phyloP scores from a whole-genome alignment of 345 rosid species.

The Sisymbrium irio region DNA sequence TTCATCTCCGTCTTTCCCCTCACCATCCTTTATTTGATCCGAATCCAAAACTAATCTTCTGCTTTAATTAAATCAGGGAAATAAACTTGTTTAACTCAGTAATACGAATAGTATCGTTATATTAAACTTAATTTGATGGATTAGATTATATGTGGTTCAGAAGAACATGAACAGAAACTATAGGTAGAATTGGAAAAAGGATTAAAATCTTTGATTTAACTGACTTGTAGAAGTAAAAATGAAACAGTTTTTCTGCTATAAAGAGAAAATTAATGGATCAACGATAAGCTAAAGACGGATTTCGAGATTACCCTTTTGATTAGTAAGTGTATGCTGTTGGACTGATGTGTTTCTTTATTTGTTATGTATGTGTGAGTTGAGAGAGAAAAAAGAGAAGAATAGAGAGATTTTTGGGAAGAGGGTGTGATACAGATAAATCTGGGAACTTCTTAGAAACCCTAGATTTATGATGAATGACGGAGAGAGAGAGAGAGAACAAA shows the following conservation, averaged over 20 bases:
- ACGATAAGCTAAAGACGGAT: conserved; percentile 12
- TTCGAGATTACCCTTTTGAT: conserved; percentile 26
- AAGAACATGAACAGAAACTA: conserved; percentile 11
- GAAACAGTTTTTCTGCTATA: conserved; percentile 30
- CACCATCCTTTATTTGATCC: conserved; percentile 47
- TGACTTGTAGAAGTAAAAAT: neutral
- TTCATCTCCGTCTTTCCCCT: conserved; percentile 87
- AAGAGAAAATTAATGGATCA: conserved; percentile 31
- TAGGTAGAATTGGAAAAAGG: neutral
- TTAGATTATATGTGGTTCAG: neutral
- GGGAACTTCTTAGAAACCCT: conserved; percentile 43
- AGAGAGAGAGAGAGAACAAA: neutral
- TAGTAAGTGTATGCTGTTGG: conserved; percentile 11
- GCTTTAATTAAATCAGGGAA: neutral
- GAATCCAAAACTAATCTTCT: neutral
- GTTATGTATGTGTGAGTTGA: neutral
- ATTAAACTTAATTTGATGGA: neutral
- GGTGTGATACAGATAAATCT: conserved; percentile 9
- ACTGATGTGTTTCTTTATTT: conserved; percentile 13
- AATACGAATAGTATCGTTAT: neutral
- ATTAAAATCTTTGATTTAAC: neutral
- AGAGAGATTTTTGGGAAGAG: conserved; percentile 10
- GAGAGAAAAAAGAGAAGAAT: neutral
- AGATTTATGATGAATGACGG: conserved; percentile 30
- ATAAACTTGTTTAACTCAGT: neutral